phyloP scores from a whole-genome alignment of 352 stramenopile species.

The Thalassiosira livingstoniorum region DNA sequence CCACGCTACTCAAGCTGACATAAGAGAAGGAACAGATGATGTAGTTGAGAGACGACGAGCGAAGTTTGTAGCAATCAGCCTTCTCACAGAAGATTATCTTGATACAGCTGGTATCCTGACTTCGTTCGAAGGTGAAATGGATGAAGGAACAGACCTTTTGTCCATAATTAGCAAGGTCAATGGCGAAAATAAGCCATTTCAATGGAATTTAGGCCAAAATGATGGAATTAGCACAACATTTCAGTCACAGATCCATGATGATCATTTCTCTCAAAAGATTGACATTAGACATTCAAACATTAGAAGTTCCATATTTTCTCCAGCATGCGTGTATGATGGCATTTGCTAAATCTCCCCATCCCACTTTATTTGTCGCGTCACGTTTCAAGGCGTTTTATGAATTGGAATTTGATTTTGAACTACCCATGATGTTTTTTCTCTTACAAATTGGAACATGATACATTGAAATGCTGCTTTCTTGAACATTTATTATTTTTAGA shows the following conservation, averaged over 20 bases:
- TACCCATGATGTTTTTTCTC: too few relatives aligned
- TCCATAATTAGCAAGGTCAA: slow-evolving; percentile 53
- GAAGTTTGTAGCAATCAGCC: slow-evolving; percentile 94
- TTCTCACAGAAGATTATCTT: slow-evolving; percentile 91
- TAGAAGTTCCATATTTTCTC: slow-evolving; percentile 76
- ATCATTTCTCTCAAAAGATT: slow-evolving; percentile 44
- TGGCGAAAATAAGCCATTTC: slow-evolving; percentile 48
- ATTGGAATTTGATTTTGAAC: too few relatives aligned
- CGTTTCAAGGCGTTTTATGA: too few relatives aligned
- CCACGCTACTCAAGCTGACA: slow-evolving; percentile 91
- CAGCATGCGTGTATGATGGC: slow-evolving; percentile 75
- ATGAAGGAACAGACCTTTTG: slow-evolving; percentile 57
- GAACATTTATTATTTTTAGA: not conserved
- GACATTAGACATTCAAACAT: slow-evolving; percentile 46
- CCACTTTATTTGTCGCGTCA: too few relatives aligned
- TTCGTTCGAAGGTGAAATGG: slow-evolving; percentile 74
- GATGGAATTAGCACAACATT: slow-evolving; percentile 53
- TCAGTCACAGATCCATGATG: slow-evolving; percentile 54
- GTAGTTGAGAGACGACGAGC: slow-evolving; percentile 91
- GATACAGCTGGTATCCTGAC: slow-evolving; percentile 85
- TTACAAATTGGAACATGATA: slow-evolving; percentile 58
- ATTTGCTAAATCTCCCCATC: slow-evolving; percentile 69
- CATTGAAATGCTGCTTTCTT: not conserved
- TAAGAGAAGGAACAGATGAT: slow-evolving; percentile 89
- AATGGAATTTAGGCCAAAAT: slow-evolving; percentile 37